These are phyloP conservation scores for Paxillus rubicundulus DNA, from an alignment of 768 basidiomycete species.

Conservation along the genomic window DNA sequence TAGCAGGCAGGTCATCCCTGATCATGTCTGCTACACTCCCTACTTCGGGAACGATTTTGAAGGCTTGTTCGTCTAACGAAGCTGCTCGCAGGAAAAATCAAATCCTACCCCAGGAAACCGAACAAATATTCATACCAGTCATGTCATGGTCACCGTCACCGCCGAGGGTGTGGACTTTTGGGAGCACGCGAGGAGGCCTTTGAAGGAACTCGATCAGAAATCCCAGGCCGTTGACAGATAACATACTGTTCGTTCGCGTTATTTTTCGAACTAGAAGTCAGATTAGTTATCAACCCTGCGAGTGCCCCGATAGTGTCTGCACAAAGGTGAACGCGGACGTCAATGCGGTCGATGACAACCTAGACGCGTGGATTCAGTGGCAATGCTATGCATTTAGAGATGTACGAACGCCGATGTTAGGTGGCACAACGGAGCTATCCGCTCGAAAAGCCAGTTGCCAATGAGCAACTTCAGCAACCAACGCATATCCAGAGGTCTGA, in stretches of 20 bases:
- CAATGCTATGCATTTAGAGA: background rate
- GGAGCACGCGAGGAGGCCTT: slow-evolving; percentile 10
- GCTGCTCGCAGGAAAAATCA: slow-evolving; percentile 35
- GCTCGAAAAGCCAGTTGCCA: slow-evolving; percentile 43
- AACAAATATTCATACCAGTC: slow-evolving; percentile 25
- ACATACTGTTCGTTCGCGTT: slow-evolving; percentile 27
- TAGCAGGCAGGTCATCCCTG: slow-evolving; percentile 85
- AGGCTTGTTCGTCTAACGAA: slow-evolving; percentile 82
- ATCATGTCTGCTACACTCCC: slow-evolving; percentile 86
- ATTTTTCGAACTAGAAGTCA: slow-evolving; percentile 44
- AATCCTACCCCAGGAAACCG: background rate
- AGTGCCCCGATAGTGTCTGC: slow-evolving; percentile 72
- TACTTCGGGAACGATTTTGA: slow-evolving; percentile 70
- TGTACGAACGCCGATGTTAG: slow-evolving; percentile 39
- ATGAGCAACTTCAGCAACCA: slow-evolving; percentile 57
- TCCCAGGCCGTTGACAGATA: background rate
- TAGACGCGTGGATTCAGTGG: slow-evolving; percentile 25
- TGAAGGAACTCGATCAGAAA: background rate
- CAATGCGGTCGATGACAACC: slow-evolving; percentile 55
- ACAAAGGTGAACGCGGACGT: slow-evolving; percentile 64
- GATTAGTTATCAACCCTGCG: slow-evolving; percentile 51
- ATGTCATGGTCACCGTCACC: slow-evolving; percentile 14
- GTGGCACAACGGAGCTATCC: slow-evolving; percentile 26
- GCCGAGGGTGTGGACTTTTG: slow-evolving; percentile 5
- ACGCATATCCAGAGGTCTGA: slow-evolving; percentile 66